Percentiles rank a stretch among this genome's conserved stretches.
These are phyloP conservation scores for Pseudoturritis turrita DNA, from an alignment of 345 rosid genomes.

Conservation along the genomic window DNA sequence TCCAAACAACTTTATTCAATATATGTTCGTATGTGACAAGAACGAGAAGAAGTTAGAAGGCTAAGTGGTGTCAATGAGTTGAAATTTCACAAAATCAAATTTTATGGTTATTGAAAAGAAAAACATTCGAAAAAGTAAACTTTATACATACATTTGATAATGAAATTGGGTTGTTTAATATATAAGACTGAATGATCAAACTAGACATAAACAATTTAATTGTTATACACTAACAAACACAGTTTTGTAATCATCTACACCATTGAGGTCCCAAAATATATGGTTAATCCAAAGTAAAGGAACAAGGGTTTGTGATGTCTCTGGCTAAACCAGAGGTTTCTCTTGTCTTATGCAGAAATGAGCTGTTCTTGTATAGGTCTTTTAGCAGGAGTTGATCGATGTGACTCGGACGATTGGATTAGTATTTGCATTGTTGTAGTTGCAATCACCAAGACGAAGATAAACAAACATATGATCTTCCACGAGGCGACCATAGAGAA, in stretches of 20 bases:
- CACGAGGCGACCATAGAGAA: constrained; percentile 44
- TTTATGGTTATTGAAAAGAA: too few relatives aligned
- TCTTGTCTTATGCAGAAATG: constrained; percentile 17
- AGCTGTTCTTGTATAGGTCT: constrained; percentile 31
- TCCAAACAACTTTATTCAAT: too few relatives aligned
- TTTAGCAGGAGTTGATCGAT: constrained; percentile 46
- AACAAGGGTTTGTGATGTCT: not conserved
- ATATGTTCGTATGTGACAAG: too few relatives aligned
- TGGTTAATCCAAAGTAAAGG: not conserved
- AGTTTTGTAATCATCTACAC: not conserved
- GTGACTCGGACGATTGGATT: constrained; percentile 60
- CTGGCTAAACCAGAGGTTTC: not conserved
- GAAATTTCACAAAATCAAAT: too few relatives aligned
- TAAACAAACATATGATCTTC: constrained; percentile 37
- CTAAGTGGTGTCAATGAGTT: too few relatives aligned
- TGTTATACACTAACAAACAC: not conserved
- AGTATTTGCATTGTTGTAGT: constrained; percentile 53
- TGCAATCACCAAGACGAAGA: constrained; percentile 39
- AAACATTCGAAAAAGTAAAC: too few relatives aligned
- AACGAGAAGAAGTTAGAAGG: too few relatives aligned
- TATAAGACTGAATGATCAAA: not conserved
- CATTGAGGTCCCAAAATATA: too few relatives aligned
- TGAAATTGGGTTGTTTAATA: too few relatives aligned
- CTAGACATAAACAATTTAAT: not conserved
- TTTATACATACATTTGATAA: too few relatives aligned